Base-by-base conservation (phyloP, 2,329 filamentous ascomycete genomes). In the Botrytis squamosa region DNA sequence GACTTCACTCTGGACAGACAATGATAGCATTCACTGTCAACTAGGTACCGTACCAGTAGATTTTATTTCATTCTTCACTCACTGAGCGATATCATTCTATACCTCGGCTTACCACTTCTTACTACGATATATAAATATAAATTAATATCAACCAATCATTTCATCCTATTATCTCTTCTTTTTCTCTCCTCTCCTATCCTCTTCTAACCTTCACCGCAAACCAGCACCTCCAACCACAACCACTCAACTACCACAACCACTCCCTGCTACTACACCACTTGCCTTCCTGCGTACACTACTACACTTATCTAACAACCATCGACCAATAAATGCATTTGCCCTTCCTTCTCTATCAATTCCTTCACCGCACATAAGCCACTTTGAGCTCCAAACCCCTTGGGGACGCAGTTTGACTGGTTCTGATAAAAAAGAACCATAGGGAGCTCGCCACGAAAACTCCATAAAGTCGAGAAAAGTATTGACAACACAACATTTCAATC, bases 341-440 rank as follows among this genome's bases (percentile, higher is more conserved):
- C 20, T n/a, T 7, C 44, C 22, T 40, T 68, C 65, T 46, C n/a
- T 38, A 29, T 46, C 16, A 8, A 57, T 18, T 71, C 67, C 69
- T 75, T 46, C 77, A 77, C 76, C 73, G 67, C 59, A 72, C 77
- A 46, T 75, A 74, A 68, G 78, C 79, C 55, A 76, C 74, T n/a
- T 77, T 78, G 64, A 76, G 79, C 64, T 72, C 75, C 25, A 66
- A 8, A 74, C 2, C 3, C 8, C n/a, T 46, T 22, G 7, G 62
- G 40, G 22, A 14, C 40, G 22, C 62, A 18, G 4, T 42, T 65
- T 65, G 62, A 46, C 62, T 65, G 62, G 62, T 20, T 46, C 44
- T 52, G 7, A 38, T 55, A 66, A 57, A 67, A 57, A 38, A 18
- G 62, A 46, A 68, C 70, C 70, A 72, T 72, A 59, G 70, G 55